Percentiles rank a stretch among this genome's conserved stretches.
Conservation (phyloP, 768 basidiomycete genomes). For the Kwoniella newhampshirensis region DNA sequence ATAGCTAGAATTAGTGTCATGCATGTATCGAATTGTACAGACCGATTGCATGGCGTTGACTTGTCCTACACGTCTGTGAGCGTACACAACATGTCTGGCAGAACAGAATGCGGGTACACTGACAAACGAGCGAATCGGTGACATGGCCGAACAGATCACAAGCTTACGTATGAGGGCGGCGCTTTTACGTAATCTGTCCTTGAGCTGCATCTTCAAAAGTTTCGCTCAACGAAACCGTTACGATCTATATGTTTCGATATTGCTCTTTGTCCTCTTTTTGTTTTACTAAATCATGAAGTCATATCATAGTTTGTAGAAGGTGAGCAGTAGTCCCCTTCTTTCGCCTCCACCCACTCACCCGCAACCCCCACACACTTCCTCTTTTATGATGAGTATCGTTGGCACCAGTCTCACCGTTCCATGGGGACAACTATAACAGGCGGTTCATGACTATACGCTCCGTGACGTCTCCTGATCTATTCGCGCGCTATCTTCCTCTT, state of each 20-base stretch:
- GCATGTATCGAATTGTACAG: constrained; percentile 4
- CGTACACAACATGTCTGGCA: too few species aligned
- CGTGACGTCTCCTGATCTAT: constrained; percentile 35
- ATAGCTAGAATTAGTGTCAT: constrained; percentile 25
- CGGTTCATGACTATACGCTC: constrained; percentile 34
- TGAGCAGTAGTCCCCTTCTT: too few species aligned
- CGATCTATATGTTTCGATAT: too few species aligned
- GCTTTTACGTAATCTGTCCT: too few species aligned
- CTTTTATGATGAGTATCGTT: constrained; percentile 39
- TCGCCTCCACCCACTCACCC: not conserved
- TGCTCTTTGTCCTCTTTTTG: too few species aligned
- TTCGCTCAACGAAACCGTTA: too few species aligned
- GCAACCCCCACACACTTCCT: constrained; percentile 5
- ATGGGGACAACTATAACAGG: constrained; percentile 31
- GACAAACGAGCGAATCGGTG: not conserved
- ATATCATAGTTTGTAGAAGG: too few species aligned
- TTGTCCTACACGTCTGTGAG: too few species aligned
- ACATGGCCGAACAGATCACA: not conserved
- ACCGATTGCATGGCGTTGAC: not conserved
- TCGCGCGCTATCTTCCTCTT: not conserved
- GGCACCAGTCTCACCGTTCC: constrained; percentile 42
- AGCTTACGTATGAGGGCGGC: too few species aligned
- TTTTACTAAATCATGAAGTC: too few species aligned
- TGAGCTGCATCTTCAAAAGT: too few species aligned
- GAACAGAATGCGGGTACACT: not conserved